phyloP scores from a whole-genome alignment of 1,284 basidiomycete species.

The Bjerkandera adusta region DNA sequence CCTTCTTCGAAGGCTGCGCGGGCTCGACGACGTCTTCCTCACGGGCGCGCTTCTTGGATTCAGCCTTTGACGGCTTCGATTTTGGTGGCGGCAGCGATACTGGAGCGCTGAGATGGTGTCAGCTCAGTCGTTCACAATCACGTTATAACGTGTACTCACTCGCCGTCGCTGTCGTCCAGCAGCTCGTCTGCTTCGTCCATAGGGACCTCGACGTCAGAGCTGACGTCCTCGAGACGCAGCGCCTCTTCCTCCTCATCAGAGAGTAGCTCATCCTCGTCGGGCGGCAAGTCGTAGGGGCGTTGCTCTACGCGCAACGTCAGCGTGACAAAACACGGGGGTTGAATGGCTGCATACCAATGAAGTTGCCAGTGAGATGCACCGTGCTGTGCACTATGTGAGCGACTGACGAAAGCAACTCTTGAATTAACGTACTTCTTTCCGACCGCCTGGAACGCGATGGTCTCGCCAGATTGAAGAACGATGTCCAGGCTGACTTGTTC shows the following conservation, averaged over 20 bases:
- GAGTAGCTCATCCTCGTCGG: constrained; percentile 33
- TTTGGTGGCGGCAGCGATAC: constrained; percentile 22
- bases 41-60: constrained; percentile 58
- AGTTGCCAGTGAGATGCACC: constrained; percentile 89
- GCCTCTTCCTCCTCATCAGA: constrained; percentile 50
- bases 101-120: background rate
- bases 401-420: constrained; percentile 9
- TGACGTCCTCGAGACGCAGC: constrained; percentile 66
- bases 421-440: constrained; percentile 79
- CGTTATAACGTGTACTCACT: background rate
- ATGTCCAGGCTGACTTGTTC: constrained; percentile 82
- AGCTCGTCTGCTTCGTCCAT: constrained; percentile 53
- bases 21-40: constrained; percentile 45
- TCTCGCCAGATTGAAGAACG: constrained; percentile 71
- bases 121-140: background rate
- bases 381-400: constrained; percentile 43
- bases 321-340: constrained; percentile 6
- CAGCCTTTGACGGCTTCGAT: constrained; percentile 46
- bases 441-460: constrained; percentile 68
- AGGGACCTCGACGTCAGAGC: constrained; percentile 71
- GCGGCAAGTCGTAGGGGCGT: constrained; percentile 42
- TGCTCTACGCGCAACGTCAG: constrained; percentile 41
- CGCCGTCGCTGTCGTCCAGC: background rate
- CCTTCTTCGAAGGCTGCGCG: constrained; percentile 49
- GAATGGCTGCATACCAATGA: constrained; percentile 61